A percentile compares a stretch with the other conserved stretches of the same genome.
phyloP scores from a whole-genome alignment of 2,329 filamentous ascomycete species.

The Penicillium sp. region DNA sequence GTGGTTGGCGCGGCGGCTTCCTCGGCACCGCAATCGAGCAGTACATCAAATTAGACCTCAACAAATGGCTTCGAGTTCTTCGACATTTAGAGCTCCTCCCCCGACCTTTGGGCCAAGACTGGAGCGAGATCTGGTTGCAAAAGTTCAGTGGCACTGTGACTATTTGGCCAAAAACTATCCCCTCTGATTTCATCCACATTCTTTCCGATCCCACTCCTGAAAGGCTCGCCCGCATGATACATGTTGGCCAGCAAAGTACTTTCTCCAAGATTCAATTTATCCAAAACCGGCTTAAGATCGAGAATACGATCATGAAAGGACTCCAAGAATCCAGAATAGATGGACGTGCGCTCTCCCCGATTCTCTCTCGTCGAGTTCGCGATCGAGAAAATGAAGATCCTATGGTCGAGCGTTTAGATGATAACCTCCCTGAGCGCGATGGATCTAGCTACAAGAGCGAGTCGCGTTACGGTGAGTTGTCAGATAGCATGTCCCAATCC shows the following conservation, averaged over 20 bases:
- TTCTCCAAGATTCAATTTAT: conserved; percentile 94
- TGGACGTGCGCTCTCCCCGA: conserved; percentile 25
- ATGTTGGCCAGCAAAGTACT: conserved; percentile 80
- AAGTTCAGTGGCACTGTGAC: conserved; percentile 93
- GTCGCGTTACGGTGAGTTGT: conserved; percentile 23
- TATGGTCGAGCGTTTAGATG: conserved; percentile 26
- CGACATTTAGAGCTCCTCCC: conserved; percentile 89
- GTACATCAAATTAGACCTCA: conserved; percentile 92
- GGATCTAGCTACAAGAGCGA: conserved; percentile 19
- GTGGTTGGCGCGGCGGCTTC: conserved; percentile 94
- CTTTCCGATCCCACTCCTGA: conserved; percentile 75
- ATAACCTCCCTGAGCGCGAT: conserved; percentile 27
- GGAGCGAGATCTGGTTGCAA: conserved; percentile 95
- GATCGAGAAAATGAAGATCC: conserved; percentile 19
- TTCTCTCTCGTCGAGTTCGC: conserved; percentile 29
- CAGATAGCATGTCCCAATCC: conserved; percentile 23
- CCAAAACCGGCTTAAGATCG: conserved; percentile 78
- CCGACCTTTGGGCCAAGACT: conserved; percentile 87
- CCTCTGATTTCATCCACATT: conserved; percentile 81
- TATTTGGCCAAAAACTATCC: conserved; percentile 82
- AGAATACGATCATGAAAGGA: conserved; percentile 63
- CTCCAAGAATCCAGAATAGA: conserved; percentile 37
- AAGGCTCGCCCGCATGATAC: conserved; percentile 81
- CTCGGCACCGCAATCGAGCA: conserved; percentile 89
- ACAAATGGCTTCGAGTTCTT: conserved; percentile 95